Evolutionary conservation across 164 flowering plant species (phyloP).

Genomic region (Litsea cubeba): DNA sequence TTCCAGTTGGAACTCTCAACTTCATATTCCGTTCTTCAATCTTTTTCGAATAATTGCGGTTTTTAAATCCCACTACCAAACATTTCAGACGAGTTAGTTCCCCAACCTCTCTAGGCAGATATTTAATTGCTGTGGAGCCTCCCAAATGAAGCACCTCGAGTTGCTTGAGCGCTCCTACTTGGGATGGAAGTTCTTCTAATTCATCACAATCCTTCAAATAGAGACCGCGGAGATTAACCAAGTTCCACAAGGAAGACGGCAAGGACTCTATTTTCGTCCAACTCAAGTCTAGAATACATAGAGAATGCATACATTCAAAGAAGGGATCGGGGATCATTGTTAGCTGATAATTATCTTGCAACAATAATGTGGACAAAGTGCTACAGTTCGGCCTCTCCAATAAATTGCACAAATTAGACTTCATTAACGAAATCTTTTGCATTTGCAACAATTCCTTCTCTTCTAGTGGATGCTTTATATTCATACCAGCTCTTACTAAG

Average conservation of each 20-base stretch:
- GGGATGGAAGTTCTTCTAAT: constrained; percentile 4
- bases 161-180: not conserved
- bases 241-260: constrained; percentile 9
- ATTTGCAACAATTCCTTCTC: constrained; percentile 7
- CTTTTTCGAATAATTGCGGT: not conserved
- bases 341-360: not conserved
- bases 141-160: constrained; percentile 8
- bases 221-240: constrained; percentile 8
- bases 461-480: not conserved
- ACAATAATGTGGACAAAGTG: constrained; percentile 2
- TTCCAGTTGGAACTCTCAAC: no score
- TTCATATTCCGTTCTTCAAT: no score
- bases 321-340: constrained; percentile 12
- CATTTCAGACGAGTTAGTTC: not conserved
- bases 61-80: not conserved
- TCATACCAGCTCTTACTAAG: not conserved
- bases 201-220: constrained; percentile 3
- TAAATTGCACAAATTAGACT: not conserved
- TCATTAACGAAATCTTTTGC: constrained; percentile 1
- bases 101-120: not conserved
- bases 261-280: constrained; percentile 5
- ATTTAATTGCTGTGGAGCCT: not conserved
- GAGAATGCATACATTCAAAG: constrained; percentile 11
- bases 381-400: not conserved
- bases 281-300: constrained; percentile 14